Evolutionary conservation across 805 yeast species (phyloP).

Genomic region (Cyberlindnera nakhonratchasimensis): DNA sequence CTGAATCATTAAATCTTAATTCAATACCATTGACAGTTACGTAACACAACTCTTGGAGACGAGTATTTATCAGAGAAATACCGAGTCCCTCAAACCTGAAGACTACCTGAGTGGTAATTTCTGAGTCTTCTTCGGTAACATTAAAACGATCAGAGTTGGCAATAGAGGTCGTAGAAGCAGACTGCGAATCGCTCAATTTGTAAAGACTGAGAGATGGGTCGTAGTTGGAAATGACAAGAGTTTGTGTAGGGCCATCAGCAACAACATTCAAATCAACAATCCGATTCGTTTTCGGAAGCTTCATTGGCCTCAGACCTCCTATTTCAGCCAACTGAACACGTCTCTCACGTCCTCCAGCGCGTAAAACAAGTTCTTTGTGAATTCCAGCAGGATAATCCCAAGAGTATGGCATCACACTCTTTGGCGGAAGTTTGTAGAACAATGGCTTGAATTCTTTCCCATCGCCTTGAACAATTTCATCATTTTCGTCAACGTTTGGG

Average conservation of each 20-base stretch:
- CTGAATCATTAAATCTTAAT: conserved; percentile 76
- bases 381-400: conserved; percentile 96
- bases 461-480: conserved; percentile 48
- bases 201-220: conserved; percentile 77
- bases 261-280: conserved; percentile 87
- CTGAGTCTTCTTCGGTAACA: conserved; percentile 37
- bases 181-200: conserved; percentile 38
- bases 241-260: conserved; percentile 95
- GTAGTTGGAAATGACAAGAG: conserved; percentile 77
- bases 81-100: conserved; percentile 83
- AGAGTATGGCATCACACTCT: conserved; percentile 95
- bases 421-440: conserved; percentile 77
- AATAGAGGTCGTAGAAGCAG: conserved; percentile 33
- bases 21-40: conserved; percentile 81
- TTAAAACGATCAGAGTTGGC: conserved; percentile 48
- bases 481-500: conserved; percentile 64
- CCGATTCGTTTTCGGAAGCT: conserved; percentile 50
- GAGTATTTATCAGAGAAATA: conserved; percentile 71
- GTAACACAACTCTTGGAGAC: conserved; percentile 76
- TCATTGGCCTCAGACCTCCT: conserved; percentile 86
- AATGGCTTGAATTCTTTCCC: conserved; percentile 69
- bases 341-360: conserved; percentile 71
- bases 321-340: conserved; percentile 86
- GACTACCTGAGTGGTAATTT: conserved; percentile 39
- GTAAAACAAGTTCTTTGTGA: conserved; percentile 72